Evolutionary conservation across 768 basidiomycete genomes (phyloP), one percentile per base, ranked within the genome.

Genomic region (Naganishia vishniacii): DNA sequence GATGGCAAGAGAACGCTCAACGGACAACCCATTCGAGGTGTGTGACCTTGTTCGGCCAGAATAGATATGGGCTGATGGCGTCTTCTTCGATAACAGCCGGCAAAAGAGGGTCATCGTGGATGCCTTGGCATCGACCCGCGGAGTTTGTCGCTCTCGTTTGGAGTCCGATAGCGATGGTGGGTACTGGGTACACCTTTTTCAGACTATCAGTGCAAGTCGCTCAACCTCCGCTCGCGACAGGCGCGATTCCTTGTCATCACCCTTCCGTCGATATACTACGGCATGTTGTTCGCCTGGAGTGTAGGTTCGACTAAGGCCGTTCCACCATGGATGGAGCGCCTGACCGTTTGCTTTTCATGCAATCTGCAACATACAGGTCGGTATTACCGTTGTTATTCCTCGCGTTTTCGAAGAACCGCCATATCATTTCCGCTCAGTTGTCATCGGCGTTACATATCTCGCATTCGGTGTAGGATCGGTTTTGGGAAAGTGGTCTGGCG

Each of bases 401-500:
- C 67, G 67, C 40, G 42, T 66, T 32, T 69, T 68, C 45, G 68
- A 68, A 47, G 45, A 40, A 20, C 47, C 71, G 29, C 71, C 71
- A 5, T 72, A 70, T 62, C 41, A 51, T 18, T 70, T 72, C 65
- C 40, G 40, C 15, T 23, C 58, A 12, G 65, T 68, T 42, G 59
- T 66, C 3, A 59, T 68, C 46, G 71, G 71, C 16, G 48, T 42
- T 34, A 58, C 66, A 0, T 72, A 70, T 48, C 66, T 72, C 32
- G 69, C 69, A 1, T 67, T 67, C 49, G 69, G 69, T 12, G 28
- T 72, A 13, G 71, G 71, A 20, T 63, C 59, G 7, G 42, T 66
- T 12, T 49, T 72, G n/a, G 71, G 71, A 48, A 72, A 72, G 40
- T 70, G 67, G 65, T 42, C 51, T 32, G 68, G 68, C 25, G 68